Conservation (phyloP, 768 basidiomycete species). For the Infundibulicybe gibba region DNA sequence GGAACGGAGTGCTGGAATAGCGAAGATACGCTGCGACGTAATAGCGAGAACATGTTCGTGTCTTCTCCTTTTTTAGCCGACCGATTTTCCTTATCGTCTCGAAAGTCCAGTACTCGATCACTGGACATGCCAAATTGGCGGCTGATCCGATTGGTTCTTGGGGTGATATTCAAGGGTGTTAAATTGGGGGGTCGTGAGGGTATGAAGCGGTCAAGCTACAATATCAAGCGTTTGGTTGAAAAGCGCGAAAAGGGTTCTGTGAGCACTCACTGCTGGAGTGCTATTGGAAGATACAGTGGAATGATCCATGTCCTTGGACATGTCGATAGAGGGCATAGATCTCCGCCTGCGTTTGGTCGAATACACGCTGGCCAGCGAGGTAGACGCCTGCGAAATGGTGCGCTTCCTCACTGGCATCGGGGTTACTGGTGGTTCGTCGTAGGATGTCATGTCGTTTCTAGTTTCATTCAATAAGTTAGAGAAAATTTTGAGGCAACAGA, state of each 20-base stretch:
- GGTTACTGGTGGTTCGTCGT: constrained; percentile 7
- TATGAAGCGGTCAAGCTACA: constrained; percentile 61
- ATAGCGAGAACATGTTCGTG: constrained; percentile 38
- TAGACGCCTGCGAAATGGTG: constrained; percentile 29
- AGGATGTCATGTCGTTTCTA: background rate
- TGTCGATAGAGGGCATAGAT: constrained; percentile 34
- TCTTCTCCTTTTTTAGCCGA: constrained; percentile 22
- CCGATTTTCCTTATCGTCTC: constrained; percentile 29
- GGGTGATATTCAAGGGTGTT: constrained; percentile 58
- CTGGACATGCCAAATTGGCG: constrained; percentile 57
- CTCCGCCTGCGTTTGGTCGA: constrained; percentile 40
- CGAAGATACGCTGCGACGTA: constrained; percentile 50
- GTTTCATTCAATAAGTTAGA: background rate
- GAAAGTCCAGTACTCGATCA: constrained; percentile 51
- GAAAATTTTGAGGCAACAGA: background rate
- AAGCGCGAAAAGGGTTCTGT: background rate
- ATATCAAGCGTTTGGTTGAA: background rate
- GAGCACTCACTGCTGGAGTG: no score
- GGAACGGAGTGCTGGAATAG: constrained; percentile 35
- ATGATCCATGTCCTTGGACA: constrained; percentile 24
- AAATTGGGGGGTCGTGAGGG: constrained; percentile 44
- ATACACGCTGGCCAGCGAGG: constrained; percentile 28
- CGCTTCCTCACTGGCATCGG: constrained; percentile 24
- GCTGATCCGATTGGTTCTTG: constrained; percentile 65
- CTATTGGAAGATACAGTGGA: no score